These are phyloP conservation scores for Cutaneotrichosporon cyanovorans DNA, from an alignment of 1,284 basidiomycete genomes.

Conservation along the genomic window DNA sequence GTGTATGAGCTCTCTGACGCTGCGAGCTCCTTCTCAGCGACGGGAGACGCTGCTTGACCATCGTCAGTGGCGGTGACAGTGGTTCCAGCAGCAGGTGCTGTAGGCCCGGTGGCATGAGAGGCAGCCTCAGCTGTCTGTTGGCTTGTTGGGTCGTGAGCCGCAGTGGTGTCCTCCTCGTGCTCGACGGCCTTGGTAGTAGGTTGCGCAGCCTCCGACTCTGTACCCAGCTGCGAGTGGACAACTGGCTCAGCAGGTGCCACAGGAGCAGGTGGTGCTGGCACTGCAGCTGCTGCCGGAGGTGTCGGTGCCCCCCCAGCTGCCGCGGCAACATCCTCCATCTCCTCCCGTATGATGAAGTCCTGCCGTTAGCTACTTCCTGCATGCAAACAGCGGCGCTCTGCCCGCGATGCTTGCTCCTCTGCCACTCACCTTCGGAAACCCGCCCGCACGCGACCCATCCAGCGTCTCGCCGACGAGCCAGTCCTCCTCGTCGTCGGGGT, in stretches of 20 bases:
- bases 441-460: conserved; percentile 39
- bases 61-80: too few relatives aligned
- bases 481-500: conserved; percentile 44
- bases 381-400: too few relatives aligned
- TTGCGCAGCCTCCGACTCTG: conserved; percentile 10
- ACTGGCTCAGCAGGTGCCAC: not conserved
- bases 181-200: conserved; percentile 14
- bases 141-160: too few relatives aligned
- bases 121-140: too few relatives aligned
- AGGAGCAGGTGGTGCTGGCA: not conserved
- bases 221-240: too few relatives aligned
- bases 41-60: too few relatives aligned
- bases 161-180: conserved; percentile 16
- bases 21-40: too few relatives aligned
- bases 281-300: not conserved
- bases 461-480: conserved; percentile 43
- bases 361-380: conserved; percentile 12
- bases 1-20: too few relatives aligned
- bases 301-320: conserved; percentile 14
- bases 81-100: too few relatives aligned
- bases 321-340: conserved; percentile 8
- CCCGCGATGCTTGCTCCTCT: too few relatives aligned
- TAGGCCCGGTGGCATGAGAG: too few relatives aligned
- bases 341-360: conserved; percentile 33
- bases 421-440: conserved; percentile 44